Percentiles rank a stretch among this genome's conserved stretches.
Evolutionary conservation across 2,329 filamentous ascomycete genomes (phyloP).

Genomic region (Cadophora sp.): DNA sequence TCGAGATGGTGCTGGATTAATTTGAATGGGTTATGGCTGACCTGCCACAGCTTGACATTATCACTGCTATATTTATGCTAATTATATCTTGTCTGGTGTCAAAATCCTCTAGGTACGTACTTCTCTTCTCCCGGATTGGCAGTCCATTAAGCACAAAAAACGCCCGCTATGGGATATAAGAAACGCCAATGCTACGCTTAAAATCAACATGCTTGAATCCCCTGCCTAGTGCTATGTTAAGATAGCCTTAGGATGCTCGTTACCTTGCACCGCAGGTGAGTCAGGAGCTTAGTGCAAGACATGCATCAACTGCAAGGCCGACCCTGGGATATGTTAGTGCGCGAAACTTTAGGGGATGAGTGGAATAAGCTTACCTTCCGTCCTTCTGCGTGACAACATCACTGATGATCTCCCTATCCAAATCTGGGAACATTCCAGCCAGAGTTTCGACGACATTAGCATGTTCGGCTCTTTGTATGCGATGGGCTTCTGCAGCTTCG

Average conservation of each 20-base stretch:
- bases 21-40: neutral
- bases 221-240: constrained; percentile 4
- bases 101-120: neutral
- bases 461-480: constrained; percentile 85
- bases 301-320: constrained; percentile 84
- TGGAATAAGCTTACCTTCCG: constrained; percentile 70
- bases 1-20: neutral
- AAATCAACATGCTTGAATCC: constrained; percentile 28
- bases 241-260: constrained; percentile 16
- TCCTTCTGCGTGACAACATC: constrained; percentile 97
- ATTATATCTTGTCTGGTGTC: constrained; percentile 7
- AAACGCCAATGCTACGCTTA: constrained; percentile 35
- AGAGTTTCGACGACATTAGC: constrained; percentile 91
- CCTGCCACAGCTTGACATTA: constrained; percentile 1
- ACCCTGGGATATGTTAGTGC: constrained; percentile 60
- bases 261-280: neutral
- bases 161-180: constrained; percentile 28
- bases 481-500: constrained; percentile 85
- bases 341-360: neutral
- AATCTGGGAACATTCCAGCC: constrained; percentile 93
- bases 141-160: neutral
- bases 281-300: constrained; percentile 66
- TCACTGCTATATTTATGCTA: constrained; percentile 16
- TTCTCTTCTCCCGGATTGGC: neutral
- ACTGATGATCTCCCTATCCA: constrained; percentile 93